Conservation (phyloP, 2,329 filamentous ascomycete species). For the Calonectria pseudoturangicola region DNA sequence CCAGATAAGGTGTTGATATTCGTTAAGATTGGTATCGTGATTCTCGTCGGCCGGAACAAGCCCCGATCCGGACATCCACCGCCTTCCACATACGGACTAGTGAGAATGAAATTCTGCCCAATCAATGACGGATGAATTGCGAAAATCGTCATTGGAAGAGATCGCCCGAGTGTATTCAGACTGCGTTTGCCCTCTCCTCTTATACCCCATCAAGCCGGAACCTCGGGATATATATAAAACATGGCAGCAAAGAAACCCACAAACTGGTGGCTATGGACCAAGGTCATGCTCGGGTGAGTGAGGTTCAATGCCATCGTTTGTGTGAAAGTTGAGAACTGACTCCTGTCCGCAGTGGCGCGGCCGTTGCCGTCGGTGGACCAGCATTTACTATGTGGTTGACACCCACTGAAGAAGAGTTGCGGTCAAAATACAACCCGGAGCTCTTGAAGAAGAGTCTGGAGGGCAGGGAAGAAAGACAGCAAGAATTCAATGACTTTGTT, state of each 20-base stretch:
- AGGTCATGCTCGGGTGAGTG: conserved; percentile 82
- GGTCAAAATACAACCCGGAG: conserved; percentile 94
- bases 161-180: conserved; percentile 31
- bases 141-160: conserved; percentile 56
- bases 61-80: conserved; percentile 44
- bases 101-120: conserved; percentile 51
- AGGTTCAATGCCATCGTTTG: conserved; percentile 37
- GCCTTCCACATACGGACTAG: conserved; percentile 47
- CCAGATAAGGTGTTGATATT: background rate
- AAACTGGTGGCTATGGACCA: conserved; percentile 77
- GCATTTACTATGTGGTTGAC: conserved; percentile 86
- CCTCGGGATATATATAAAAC: background rate
- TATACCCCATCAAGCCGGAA: background rate
- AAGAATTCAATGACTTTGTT: conserved; percentile 94
- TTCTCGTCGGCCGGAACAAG: conserved; percentile 38
- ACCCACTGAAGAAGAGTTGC: conserved; percentile 93
- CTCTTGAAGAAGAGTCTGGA: conserved; percentile 93
- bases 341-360: conserved; percentile 74
- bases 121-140: conserved; percentile 57
- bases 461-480: conserved; percentile 82
- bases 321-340: conserved; percentile 40
- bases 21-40: background rate
- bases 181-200: conserved; percentile 12
- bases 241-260: conserved; percentile 67
- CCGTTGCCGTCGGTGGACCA: conserved; percentile 88